Evolutionary conservation across 768 basidiomycete genomes (phyloP), one percentile per base, ranked within the genome.

Genomic region (Kwoniella heveanensis): DNA sequence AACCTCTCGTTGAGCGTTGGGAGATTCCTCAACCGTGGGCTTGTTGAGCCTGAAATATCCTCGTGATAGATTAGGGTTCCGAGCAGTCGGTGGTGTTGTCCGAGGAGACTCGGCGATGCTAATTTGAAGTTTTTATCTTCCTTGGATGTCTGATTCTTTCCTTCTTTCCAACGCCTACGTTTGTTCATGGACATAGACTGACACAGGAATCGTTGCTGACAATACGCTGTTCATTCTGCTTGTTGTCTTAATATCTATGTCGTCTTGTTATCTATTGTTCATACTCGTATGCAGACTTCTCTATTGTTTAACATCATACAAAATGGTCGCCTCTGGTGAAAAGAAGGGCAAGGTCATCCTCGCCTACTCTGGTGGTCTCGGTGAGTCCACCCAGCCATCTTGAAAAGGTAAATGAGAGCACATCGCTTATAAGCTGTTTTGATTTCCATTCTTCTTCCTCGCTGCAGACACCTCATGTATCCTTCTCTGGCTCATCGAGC

Each of bases 291-390:
- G 57, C 47, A 60, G 62, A 39, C 50, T 48, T 52, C 48, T 47
- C 37, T 27, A 26, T 56, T 39, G 27, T 46, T 52, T 56, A 54
- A 49, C 25, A 51, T 30, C 32, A 32, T 44, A 49, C 60, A 70
- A 21, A 25, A 74, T 74, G 70, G 67, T 64, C 56, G 64, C 65
- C 61, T 62, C 77, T 44, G 64, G 60, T 49, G 70, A 75, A 60
- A 77, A 76, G 71, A 83, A 83, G 74, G 92, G 93, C 69, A 92
- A 92, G 78, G 93, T 98, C 73, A 85, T 99, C 60, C 85, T 99
- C 68, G 95, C 95, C 22, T 99, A 99, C 84, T 99, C 96, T 76
- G 95, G 96, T 68, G 96, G 96, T 73, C 86, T 98, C 54, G 94
- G 94, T 95, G 63, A 71, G 91, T 83, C 17, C 50, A 49, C 50